Percentiles rank a stretch among this genome's conserved stretches.
Conservation (phyloP, 106 monocot genomes). For the Dendrobium catenatum region DNA sequence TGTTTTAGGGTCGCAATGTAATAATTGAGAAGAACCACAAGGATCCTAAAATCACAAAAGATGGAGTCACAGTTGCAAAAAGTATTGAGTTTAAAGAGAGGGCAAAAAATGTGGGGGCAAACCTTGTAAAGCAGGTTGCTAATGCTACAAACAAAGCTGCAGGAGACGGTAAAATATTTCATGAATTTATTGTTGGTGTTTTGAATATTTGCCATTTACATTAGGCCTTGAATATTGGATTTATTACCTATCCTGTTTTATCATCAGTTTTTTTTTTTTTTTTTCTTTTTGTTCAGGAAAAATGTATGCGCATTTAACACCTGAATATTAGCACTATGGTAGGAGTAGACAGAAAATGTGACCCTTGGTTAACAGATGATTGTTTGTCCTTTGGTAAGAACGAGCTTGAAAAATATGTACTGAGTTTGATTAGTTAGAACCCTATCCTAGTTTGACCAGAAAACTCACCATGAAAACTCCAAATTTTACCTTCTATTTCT, state of each 20-base stretch:
- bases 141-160: slow-evolving; percentile 55
- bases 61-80: slow-evolving; percentile 82
- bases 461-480: neutral
- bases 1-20: slow-evolving; percentile 60
- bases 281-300: neutral
- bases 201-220: neutral
- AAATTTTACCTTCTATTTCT: neutral
- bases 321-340: neutral
- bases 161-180: slow-evolving; percentile 37
- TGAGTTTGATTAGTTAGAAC: neutral
- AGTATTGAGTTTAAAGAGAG: slow-evolving; percentile 71
- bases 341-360: neutral
- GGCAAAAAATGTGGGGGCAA: slow-evolving; percentile 66
- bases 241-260: neutral
- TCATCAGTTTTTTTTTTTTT: neutral
- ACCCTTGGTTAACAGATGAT: neutral
- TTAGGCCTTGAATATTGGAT: neutral
- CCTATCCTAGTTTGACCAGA: neutral
- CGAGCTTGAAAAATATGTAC: neutral
- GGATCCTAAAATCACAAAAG: slow-evolving; percentile 72
- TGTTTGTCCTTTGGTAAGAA: neutral
- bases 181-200: slow-evolving; percentile 7
- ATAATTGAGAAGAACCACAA: slow-evolving; percentile 50
- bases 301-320: neutral
- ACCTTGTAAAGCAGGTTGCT: slow-evolving; percentile 57